Base-by-base conservation (phyloP, 148 eudicot genomes). In the Vaccinium vitisidaea region DNA sequence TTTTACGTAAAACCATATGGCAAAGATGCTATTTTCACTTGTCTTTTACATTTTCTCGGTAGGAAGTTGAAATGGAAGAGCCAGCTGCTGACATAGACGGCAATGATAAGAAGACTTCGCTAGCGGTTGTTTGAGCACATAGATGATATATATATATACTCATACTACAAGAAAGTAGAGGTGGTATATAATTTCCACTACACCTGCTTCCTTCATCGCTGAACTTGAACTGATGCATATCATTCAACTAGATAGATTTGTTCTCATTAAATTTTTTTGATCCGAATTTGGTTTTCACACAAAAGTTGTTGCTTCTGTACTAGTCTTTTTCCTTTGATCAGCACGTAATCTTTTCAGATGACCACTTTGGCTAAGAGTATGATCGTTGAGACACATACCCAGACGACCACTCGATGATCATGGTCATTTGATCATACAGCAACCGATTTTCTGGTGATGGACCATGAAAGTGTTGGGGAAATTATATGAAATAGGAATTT, bases 41-140 rank as follows among this genome's bases (percentile, higher is more conserved):
- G 27, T 56, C 30, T 43, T 50, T 70, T 36, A 43, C 58, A 77
- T 82, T 32, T 32, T 32, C 63, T 53, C 19, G 19, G 82, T 65
- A 85, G 85, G 93, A 92, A 83, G 83, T 92, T 27, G 95, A 96
- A 80, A 95, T 95, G 98, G 95, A 92, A 85, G 95, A 92, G 80
- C 87, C 80, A 6, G 80, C 90, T 30, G 27, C 85, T 82, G 97
- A 94, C 84, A 93, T 96, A 82, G 97, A 93, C 73, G 59, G 88
- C 52, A n/a, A 73, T 55, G 97, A 94, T 85, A 85, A 87, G 91
- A 87, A 81, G 27, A 90, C 94, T 75, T 89, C 93, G 30, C 92
- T 94, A 48, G 95, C 98, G 58, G 97, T 92, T 16, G 87, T 32
- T 89, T 0, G 98, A 93, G 84, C 93, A 96, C 84, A 79, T 91